Conservation (phyloP, 306 rosid genomes). For the Prosopis cineraria region DNA sequence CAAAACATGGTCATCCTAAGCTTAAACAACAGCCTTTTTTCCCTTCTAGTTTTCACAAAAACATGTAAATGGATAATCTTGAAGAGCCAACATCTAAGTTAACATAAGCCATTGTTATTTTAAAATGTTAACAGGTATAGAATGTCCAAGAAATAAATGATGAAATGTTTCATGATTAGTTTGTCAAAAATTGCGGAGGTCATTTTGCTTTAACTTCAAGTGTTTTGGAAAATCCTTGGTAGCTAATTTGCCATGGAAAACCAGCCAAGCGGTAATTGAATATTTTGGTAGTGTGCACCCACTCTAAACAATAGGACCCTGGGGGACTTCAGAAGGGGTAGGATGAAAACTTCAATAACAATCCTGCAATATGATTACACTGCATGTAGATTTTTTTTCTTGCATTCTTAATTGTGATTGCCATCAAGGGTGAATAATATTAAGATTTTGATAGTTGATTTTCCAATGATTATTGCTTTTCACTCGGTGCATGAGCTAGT, state of each 20-base stretch:
- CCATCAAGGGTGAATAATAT: background rate
- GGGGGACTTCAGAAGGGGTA: background rate
- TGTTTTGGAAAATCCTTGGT: background rate
- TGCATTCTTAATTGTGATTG: conserved; percentile 5
- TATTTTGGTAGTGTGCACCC: background rate
- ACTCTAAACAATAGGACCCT: background rate
- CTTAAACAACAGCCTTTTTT: background rate
- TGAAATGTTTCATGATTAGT: background rate
- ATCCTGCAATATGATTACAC: background rate
- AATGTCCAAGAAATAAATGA: background rate
- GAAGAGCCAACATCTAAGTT: background rate
- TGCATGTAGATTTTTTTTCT: background rate
- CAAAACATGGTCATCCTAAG: background rate
- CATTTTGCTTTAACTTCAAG: background rate
- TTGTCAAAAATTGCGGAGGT: background rate
- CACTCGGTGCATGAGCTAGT: conserved; percentile 13
- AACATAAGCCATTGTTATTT: too few species aligned
- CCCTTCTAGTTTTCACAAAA: background rate
- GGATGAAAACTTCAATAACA: background rate
- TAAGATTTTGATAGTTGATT: conserved; percentile 9
- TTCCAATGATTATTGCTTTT: conserved; percentile 22
- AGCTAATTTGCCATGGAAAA: background rate
- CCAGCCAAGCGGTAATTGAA: background rate
- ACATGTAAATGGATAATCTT: background rate
- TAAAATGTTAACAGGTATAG: background rate